phyloP scores from a whole-genome alignment of 1,139 yeast genomes.

The Diutina catenulata region DNA sequence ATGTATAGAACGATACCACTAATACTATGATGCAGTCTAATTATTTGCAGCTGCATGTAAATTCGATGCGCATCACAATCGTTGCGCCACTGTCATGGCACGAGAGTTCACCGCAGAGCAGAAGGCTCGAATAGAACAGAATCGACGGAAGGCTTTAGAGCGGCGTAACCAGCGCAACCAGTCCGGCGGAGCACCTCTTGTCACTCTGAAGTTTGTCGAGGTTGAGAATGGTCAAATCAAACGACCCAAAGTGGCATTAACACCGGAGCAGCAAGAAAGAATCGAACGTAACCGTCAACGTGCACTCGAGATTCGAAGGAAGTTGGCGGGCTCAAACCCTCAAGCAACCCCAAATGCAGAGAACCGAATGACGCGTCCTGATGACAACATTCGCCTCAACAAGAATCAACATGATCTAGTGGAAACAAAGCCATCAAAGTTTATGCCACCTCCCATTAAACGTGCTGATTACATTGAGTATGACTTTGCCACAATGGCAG shows the following conservation, averaged over 20 bases:
- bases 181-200: background rate
- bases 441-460: conserved; percentile 31
- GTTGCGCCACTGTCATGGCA: no score
- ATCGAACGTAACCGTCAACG: conserved; percentile 47
- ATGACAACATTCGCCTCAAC: conserved; percentile 10
- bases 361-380: conserved; percentile 9
- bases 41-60: no score
- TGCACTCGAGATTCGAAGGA: conserved; percentile 42
- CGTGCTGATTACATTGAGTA: conserved; percentile 77
- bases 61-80: no score
- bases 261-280: conserved; percentile 40
- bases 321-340: conserved; percentile 21
- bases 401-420: conserved; percentile 12
- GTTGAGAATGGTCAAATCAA: background rate
- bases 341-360: conserved; percentile 12
- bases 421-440: conserved; percentile 9
- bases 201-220: background rate
- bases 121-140: conserved; percentile 6
- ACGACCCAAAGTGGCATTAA: conserved; percentile 16
- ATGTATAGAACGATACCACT: no score
- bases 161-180: conserved; percentile 8
- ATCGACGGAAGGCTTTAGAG: conserved; percentile 6
- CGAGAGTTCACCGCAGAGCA: background rate
- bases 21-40: no score
- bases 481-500: conserved; percentile 83